These are phyloP conservation scores for Sporothrix pseudoabietina DNA, from an alignment of 2,329 filamentous ascomycete genomes.

Conservation along the genomic window DNA sequence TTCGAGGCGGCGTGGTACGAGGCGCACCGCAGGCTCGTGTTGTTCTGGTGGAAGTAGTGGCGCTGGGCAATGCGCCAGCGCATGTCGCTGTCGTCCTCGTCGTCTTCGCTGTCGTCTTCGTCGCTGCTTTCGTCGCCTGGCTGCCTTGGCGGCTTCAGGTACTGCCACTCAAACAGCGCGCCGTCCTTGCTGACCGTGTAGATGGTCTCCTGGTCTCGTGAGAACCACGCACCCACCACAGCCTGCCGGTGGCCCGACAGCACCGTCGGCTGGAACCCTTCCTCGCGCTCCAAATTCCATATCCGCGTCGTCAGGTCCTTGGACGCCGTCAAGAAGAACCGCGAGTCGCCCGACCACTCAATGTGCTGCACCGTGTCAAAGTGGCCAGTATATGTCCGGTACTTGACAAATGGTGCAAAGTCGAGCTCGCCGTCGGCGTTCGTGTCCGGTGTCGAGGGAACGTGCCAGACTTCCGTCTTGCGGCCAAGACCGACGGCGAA, in stretches of 20 bases:
- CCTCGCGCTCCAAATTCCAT: constrained; percentile 89
- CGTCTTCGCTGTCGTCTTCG: constrained; percentile 59
- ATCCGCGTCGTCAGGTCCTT: constrained; percentile 91
- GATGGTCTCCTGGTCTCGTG: constrained; percentile 88
- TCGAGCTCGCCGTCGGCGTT: constrained; percentile 80
- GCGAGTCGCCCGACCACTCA: constrained; percentile 93
- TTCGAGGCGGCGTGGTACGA: constrained; percentile 84
- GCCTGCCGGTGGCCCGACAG: constrained; percentile 88
- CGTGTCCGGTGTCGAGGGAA: constrained; percentile 83
- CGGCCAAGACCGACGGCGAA: constrained; percentile 88
- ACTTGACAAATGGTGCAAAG: constrained; percentile 90
- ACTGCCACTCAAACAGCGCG: constrained; percentile 94
- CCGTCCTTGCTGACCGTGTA: constrained; percentile 97
- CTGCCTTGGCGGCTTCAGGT: constrained; percentile 55
- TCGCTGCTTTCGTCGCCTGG: constrained; percentile 54
- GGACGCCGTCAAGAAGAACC: constrained; percentile 90
- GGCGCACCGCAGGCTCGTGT: constrained; percentile 85
- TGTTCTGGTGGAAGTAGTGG: constrained; percentile 92
- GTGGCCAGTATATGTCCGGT: constrained; percentile 83
- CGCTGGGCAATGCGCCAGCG: constrained; percentile 90
- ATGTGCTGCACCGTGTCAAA: constrained; percentile 85
- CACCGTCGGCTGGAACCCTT: constrained; percentile 86
- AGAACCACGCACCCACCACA: constrained; percentile 96
- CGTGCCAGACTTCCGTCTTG: constrained; percentile 93
- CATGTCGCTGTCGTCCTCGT: constrained; percentile 64